A percentile compares a stretch with the other conserved stretches of the same genome.
Evolutionary conservation across 148 eudicot species (phyloP).

Genomic region (Nepenthes mirabilis): DNA sequence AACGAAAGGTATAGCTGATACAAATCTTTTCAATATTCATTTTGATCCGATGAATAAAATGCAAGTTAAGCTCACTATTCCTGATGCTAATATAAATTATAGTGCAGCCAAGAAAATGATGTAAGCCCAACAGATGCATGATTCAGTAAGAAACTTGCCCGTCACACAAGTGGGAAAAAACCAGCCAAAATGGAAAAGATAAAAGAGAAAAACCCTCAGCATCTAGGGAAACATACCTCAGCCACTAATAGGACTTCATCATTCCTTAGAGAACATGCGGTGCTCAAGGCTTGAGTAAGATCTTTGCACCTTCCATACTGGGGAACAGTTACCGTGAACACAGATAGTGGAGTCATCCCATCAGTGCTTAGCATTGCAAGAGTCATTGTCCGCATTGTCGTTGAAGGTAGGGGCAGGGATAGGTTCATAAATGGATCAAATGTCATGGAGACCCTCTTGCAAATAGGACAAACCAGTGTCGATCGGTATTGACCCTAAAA

Average conservation of each 20-base stretch:
- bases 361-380: slow-evolving; percentile 54
- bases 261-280: slow-evolving; percentile 39
- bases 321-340: slow-evolving; percentile 60
- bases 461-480: slow-evolving; percentile 57
- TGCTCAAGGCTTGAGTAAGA: slow-evolving; percentile 54
- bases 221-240: slow-evolving; percentile 44
- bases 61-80: too few relatives aligned
- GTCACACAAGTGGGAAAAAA: neutral
- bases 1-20: too few relatives aligned
- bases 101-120: too few relatives aligned
- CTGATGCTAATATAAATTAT: too few relatives aligned
- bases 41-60: too few relatives aligned
- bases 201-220: neutral
- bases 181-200: neutral
- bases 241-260: slow-evolving; percentile 58
- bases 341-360: slow-evolving; percentile 38
- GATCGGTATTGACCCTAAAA: slow-evolving; percentile 74
- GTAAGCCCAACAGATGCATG: too few relatives aligned
- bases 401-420: slow-evolving; percentile 67
- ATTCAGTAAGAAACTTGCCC: too few relatives aligned
- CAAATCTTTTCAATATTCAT: too few relatives aligned
- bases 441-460: slow-evolving; percentile 59
- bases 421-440: slow-evolving; percentile 85
- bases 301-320: slow-evolving; percentile 54
- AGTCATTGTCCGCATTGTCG: slow-evolving; percentile 63